Base-by-base conservation (phyloP, 495 filamentous ascomycete species). In the Penicillium ucsense region DNA sequence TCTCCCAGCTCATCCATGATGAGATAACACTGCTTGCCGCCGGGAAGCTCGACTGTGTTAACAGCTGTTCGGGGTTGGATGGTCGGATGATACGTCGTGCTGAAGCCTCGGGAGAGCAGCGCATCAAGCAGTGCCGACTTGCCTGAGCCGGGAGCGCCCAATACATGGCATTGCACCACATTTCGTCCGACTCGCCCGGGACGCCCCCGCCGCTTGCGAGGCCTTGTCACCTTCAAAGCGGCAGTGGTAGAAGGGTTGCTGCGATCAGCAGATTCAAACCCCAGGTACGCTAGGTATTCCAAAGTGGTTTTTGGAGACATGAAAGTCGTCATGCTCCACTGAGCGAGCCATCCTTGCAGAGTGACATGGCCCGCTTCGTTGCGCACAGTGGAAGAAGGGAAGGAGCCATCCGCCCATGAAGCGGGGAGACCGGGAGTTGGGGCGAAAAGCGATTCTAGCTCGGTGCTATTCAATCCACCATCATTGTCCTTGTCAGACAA, bases 311-410 rank as follows among this genome's bases (percentile, higher is more conserved):
- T 91, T 10, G 94, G 91, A 31, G 92, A 89, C 42, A 89, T 78
- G 56, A 97, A 98, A 3, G 92, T 98, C 0, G 94, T 98, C 92
- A 98, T 98, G 65, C 89, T 95, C 92, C 92, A 98, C 53, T 98
- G 92, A 4, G 92, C 94, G 11, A 98, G 77, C 92, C 92, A 98
- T 4, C 92, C 92, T 64, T 98, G 92, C 3, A 97, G 76, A 3
- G 92, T 98, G 52, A 98, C 89, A 65, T 96, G 79, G 2, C 91
- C 90, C 7, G 89, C 88, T 66, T 98, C 92, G 61, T 94, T 96
- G 34, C 88, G 83, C 10, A 97, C 89, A 8, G 94, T 94, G 4
- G 86, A 94, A 3, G 87, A 91, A 5, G 92, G 94, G 60, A 98
- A 98, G 9, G 84, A 84, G 45, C 92, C 89, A 45, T 96, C 92